phyloP scores from a whole-genome alignment of 2,329 filamentous ascomycete species.

The Clathrospora elynae region DNA sequence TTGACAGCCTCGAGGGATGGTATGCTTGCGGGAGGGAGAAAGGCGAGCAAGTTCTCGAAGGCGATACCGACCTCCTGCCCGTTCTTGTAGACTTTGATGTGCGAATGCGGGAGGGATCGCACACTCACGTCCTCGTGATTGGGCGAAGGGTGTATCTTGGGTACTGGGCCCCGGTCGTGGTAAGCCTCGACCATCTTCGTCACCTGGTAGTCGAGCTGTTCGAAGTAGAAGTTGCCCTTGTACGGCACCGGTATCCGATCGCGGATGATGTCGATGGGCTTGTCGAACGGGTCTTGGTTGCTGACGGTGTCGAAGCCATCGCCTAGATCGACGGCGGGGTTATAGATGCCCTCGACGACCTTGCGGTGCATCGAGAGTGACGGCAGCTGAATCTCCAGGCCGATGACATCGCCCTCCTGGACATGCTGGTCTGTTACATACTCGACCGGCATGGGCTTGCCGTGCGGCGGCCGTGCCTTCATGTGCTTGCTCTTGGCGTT shows the following conservation, averaged over 20 bases:
- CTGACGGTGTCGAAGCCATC: conserved; percentile 60
- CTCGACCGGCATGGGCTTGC: conserved; percentile 44
- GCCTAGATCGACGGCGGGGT: conserved; percentile 75
- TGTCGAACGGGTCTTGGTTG: conserved; percentile 49
- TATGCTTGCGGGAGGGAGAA: conserved; percentile 86
- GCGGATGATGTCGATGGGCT: conserved; percentile 82
- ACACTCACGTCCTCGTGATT: conserved; percentile 76
- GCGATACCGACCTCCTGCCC: conserved; percentile 83
- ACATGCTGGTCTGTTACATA: conserved; percentile 73
- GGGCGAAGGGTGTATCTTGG: conserved; percentile 73
- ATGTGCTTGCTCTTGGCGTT: conserved; percentile 46
- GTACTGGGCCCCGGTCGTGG: conserved; percentile 54
- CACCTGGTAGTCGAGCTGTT: conserved; percentile 86
- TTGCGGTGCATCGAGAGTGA: conserved; percentile 85
- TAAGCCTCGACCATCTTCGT: conserved; percentile 82
- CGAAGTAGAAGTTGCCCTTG: conserved; percentile 92
- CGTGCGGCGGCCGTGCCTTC: conserved; percentile 47
- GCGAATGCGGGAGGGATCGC: conserved; percentile 82
- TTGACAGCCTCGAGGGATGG: conserved; percentile 70
- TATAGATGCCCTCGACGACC: conserved; percentile 84
- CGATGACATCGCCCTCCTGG: conserved; percentile 89
- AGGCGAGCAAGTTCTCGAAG: conserved; percentile 85
- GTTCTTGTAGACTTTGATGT: conserved; percentile 92
- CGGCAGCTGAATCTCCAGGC: conserved; percentile 88
- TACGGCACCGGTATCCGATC: conserved; percentile 94